A percentile compares a stretch with the other conserved stretches of the same genome.
These are phyloP conservation scores for Glycyrrhiza uralensis DNA, from an alignment of 306 rosid genomes.

Conservation along the genomic window DNA sequence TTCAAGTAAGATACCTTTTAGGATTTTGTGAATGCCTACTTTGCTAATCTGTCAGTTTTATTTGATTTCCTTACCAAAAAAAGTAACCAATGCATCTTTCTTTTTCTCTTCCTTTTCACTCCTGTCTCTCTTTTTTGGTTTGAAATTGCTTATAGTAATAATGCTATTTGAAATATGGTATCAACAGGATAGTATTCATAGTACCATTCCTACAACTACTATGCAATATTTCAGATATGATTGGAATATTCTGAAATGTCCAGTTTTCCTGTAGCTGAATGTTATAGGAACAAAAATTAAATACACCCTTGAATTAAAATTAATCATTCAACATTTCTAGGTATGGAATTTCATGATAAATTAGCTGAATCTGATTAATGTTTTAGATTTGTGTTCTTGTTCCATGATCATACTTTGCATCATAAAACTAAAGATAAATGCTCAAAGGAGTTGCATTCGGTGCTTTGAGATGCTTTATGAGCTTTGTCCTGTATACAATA, in stretches of 20 bases:
- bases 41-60: not conserved
- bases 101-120: not conserved
- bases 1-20: constrained; percentile 55
- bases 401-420: not conserved
- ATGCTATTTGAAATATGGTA: not conserved
- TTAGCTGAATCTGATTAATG: not conserved
- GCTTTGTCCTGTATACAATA: not conserved
- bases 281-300: too few relatives aligned
- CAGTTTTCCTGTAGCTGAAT: too few relatives aligned
- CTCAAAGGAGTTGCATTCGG: not conserved
- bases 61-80: not conserved
- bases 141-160: not conserved
- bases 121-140: not conserved
- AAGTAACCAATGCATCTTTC: not conserved
- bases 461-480: not conserved
- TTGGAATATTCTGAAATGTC: too few relatives aligned
- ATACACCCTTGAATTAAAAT: too few relatives aligned
- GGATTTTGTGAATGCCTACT: not conserved
- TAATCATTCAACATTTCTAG: too few relatives aligned
- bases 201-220: not conserved
- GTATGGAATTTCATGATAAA: too few relatives aligned
- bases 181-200: not conserved
- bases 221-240: not conserved
- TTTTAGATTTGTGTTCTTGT: not conserved
- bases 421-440: not conserved